Evolutionary conservation across 805 yeast species (phyloP), one percentile per base, ranked within the genome.

Genomic region (Wickerhamiella bombiphila): DNA sequence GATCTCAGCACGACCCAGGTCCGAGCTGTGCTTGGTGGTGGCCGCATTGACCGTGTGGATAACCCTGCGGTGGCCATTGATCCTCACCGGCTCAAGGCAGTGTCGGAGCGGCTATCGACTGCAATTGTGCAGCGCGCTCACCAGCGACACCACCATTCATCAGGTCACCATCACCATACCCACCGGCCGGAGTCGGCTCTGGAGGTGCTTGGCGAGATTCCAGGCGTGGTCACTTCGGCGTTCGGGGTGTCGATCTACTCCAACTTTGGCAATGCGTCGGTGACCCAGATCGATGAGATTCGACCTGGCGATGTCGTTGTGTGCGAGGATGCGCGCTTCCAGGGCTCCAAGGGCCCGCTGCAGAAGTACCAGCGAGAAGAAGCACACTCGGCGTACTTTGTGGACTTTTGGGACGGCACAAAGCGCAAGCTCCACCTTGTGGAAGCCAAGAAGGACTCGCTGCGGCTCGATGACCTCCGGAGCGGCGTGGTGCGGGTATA

Each of bases 291-390:
- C 22, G 83, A 73, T 38, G 79, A 74, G 29, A 69, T 85, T 38
- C 66, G 70, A 34, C 76, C 93, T 0, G 98, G 98, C 42, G 97
- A 91, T 56, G 66, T 88, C 7, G 58, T 83, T 30, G 80, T 83
- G 36, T 69, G 83, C 44, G 70, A 76, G 49, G 74, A 74, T 39
- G 94, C 83, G 5, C 69, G 69, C 42, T 86, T 88, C 58, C 72
- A 70, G 44, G 70, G 75, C 5, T 81, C 76, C 47, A 67, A 68
- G 37, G 65, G 65, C 4, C 65, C 70, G 24, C 51, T 74, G 28
- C 70, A 65, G 38, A 70, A 66, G 49, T 77, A 78, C 59, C 69
- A 74, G 17, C 49, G 65, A 2, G 55, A 66, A n/a, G 69, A 68
- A 4, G 64, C 75, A 13, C 93, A 93, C 11, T 69, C 67, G 9